Base-by-base conservation (phyloP, 2,329 filamentous ascomycete genomes). In the Paecilomyces sp. region DNA sequence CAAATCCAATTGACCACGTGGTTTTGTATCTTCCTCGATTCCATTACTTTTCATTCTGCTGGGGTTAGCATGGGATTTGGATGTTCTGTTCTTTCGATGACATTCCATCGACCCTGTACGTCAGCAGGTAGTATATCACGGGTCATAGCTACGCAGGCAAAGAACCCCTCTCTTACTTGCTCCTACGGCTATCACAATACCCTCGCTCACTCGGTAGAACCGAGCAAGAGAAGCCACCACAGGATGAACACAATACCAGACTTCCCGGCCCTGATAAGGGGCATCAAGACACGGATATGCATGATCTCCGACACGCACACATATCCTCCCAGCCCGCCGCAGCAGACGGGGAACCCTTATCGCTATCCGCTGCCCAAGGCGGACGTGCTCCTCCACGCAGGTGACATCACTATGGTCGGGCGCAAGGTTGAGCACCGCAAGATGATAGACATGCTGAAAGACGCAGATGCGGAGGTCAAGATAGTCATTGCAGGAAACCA, bases 401-500 rank as follows among this genome's bases (percentile, higher is more conserved):
- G 84, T 57, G 84, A 87, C 69, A 71, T 87, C 47, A 86, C 84
- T 9, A 79, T 78, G 68, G 71, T 77, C 36, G 83, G 83, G 4
- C 71, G 72, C 11, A 59, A 77, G 11, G 51, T 68, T 13, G 81
- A 86, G 65, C 83, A 84, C 65, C 66, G 77, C 31, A 61, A 65
- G 11, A 77, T 79, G 2, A 65, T 85, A 13, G 65, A 75, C 4
- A 76, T 83, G 71, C 74, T 87, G 6, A 69, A 72, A 12, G 64
- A 65, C 0, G 77, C 83, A 36, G 72, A 82, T 13, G 83, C 83
- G 1, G 77, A 80, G 8, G 69, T 87, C 4, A 88, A 87, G 65
- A 74, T 88, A 25, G 80, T 87, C 22, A 86, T 88, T 61, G 80
- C 85, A 0, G 85, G 85, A 0, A 87, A 87, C 66, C 85, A 88